These are phyloP conservation scores for Glycine tomentella DNA, from an alignment of 306 rosid species.

Conservation along the genomic window DNA sequence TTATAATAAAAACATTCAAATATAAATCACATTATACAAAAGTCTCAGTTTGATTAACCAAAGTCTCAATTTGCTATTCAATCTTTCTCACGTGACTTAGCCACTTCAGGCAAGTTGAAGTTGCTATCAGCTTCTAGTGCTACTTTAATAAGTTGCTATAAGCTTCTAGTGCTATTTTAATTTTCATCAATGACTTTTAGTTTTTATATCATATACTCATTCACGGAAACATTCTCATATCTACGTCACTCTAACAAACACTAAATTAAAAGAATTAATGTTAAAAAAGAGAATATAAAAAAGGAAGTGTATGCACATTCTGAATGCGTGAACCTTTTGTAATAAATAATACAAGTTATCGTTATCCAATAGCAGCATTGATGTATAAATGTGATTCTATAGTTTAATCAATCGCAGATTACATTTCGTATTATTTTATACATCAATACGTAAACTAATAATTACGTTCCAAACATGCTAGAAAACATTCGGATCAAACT, in stretches of 20 bases:
- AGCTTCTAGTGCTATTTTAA: background rate
- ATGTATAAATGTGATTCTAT: background rate
- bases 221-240: background rate
- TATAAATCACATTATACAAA: too few relatives aligned
- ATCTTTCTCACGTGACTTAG: constrained; percentile 17
- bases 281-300: background rate
- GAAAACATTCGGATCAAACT: too few relatives aligned
- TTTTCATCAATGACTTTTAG: constrained; percentile 1
- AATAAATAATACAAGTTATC: background rate
- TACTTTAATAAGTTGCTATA: background rate
- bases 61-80: background rate
- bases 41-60: too few relatives aligned
- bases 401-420: background rate
- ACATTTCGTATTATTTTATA: background rate
- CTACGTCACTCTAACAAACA: background rate
- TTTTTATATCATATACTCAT: background rate
- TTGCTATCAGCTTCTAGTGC: constrained; percentile 10
- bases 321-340: background rate
- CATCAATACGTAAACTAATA: background rate
- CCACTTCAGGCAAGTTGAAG: background rate
- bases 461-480: too few relatives aligned
- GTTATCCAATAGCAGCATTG: background rate
- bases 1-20: too few relatives aligned
- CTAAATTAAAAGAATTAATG: background rate
- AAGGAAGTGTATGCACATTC: background rate